Evolutionary conservation across 768 basidiomycete genomes (phyloP).

Genomic region (Agrocybe praecox): DNA sequence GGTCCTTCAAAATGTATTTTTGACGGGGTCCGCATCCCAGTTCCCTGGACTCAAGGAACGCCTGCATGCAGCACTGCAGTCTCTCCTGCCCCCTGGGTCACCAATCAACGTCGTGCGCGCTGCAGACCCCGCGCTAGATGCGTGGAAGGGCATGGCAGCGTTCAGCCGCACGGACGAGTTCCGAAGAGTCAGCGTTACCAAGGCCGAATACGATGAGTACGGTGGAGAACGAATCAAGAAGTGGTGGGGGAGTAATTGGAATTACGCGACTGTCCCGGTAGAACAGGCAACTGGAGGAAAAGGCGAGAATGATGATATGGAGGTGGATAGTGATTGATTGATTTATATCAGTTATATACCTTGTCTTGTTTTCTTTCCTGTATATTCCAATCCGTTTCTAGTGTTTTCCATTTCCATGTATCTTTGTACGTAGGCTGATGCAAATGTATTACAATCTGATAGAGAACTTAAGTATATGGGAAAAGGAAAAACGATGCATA

Average conservation of each 20-base stretch:
- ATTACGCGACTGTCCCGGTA: slow-evolving; percentile 30
- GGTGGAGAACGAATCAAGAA: slow-evolving; percentile 85
- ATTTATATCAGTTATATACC: no score
- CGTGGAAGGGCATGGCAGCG: slow-evolving; percentile 93
- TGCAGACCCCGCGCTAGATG: slow-evolving; percentile 68
- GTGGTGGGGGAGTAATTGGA: slow-evolving; percentile 96
- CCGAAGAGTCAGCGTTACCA: slow-evolving; percentile 58
- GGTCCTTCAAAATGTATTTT: slow-evolving; percentile 75
- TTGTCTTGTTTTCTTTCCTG: no score
- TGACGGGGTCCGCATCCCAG: slow-evolving; percentile 83
- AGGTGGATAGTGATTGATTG: slow-evolving; percentile 19
- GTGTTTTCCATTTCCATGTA: neutral
- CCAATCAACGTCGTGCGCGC: slow-evolving; percentile 66
- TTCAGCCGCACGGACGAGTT: slow-evolving; percentile 65
- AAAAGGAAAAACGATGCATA: neutral
- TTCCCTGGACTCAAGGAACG: slow-evolving; percentile 70
- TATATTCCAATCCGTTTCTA: neutral
- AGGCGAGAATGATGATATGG: slow-evolving; percentile 4
- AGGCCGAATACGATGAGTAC: slow-evolving; percentile 86
- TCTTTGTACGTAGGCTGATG: slow-evolving; percentile 5
- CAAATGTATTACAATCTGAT: slow-evolving; percentile 19
- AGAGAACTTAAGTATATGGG: slow-evolving; percentile 8
- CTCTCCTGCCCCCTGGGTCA: slow-evolving; percentile 84
- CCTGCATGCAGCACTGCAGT: slow-evolving; percentile 74
- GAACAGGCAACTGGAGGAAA: neutral